Evolutionary conservation across 805 yeast genomes (phyloP).

Genomic region (Saccharomycopsis amapae): DNA sequence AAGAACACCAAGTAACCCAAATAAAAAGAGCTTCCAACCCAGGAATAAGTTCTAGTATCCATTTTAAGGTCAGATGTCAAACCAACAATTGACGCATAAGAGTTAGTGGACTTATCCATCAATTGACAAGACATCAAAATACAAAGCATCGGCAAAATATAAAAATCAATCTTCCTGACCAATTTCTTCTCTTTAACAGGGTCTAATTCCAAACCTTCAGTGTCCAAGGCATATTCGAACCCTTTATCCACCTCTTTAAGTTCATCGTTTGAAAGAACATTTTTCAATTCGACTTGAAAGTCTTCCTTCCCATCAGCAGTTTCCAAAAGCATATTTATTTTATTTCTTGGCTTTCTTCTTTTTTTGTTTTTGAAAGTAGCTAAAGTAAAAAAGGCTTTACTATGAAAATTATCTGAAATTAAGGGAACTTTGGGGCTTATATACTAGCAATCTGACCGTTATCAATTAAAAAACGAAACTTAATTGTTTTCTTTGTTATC

Average conservation of each 20-base stretch:
- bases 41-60: slow-evolving; percentile 39
- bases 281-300: background rate
- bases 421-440: no score
- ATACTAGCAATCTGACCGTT: no score
- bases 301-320: background rate
- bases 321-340: no score
- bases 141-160: slow-evolving; percentile 33
- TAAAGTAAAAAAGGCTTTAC: no score
- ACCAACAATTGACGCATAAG: slow-evolving; percentile 49
- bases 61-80: slow-evolving; percentile 38
- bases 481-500: no score
- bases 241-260: slow-evolving; percentile 32
- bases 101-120: slow-evolving; percentile 37
- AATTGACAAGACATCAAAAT: slow-evolving; percentile 32
- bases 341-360: no score
- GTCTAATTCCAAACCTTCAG: slow-evolving; percentile 21
- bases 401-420: no score
- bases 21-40: slow-evolving; percentile 59
- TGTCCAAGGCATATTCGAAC: slow-evolving; percentile 30
- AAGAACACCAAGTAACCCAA: slow-evolving; percentile 58
- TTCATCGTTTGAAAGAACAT: background rate
- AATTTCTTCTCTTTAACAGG: slow-evolving; percentile 29
- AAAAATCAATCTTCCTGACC: slow-evolving; percentile 34
- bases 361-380: no score
- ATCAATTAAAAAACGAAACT: no score